Base-by-base conservation (phyloP, 305 asterid genomes). In the Fraxinus albicans region DNA sequence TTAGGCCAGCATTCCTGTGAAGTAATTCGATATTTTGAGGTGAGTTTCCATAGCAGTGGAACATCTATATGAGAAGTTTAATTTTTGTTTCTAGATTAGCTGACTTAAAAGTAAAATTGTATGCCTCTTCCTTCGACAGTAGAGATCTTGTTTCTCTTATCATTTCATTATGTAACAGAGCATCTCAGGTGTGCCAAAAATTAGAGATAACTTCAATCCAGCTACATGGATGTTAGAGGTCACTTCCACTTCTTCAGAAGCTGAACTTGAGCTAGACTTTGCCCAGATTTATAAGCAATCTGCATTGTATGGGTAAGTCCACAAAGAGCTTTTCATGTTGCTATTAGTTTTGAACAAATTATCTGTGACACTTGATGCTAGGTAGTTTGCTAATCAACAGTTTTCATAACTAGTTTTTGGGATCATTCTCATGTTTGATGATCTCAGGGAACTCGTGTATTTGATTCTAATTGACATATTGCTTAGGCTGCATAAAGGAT, bases 191-290 rank as follows among this genome's bases (percentile, higher is more conserved):
- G 94, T 94, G 82, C 91, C 95, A 67, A 89, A 80, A 63, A 89
- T 95, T 27, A 86, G 81, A 76, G 89, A 88, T 69, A 91, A 93
- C 77, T 90, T 89, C 75, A 95, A 94, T 84, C 98, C 99, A 19
- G 97, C 99, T 78, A 90, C 99, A 76, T 95, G 99, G 99, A 93
- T 95, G 92, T 84, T 95, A 86, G 97, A 95, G 86, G 90, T 94
- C 84, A 91, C 93, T 80, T 95, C 97, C 13, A 80, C 89, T 78
- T 91, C 97, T 80, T 83, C 91, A 23, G 99, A 94, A 85, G 89
- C 86, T 36, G 90, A 87, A 44, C 93, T 90, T 69, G 92, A 92
- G 25, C 35, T 94, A 69, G 95, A 94, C 83, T 95, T 95, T 40
- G 95, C 96, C 12, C 88, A 90, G 77, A 91, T 92, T 80, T 95